A percentile compares a stretch with the other conserved stretches of the same genome.
Evolutionary conservation across 164 flowering plant species (phyloP).

Genomic region (Berberis vulgaris): DNA sequence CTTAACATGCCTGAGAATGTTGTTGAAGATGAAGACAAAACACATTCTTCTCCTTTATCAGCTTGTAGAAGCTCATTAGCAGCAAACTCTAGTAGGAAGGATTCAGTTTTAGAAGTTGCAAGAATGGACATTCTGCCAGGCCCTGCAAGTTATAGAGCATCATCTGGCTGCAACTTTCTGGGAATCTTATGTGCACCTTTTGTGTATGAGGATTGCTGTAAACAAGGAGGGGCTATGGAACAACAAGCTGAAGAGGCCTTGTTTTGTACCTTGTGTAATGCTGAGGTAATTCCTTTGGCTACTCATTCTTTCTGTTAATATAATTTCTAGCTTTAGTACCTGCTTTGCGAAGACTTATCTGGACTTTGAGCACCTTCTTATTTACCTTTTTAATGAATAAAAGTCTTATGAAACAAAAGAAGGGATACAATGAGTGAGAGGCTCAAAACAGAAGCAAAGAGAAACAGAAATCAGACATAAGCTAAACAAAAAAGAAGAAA

Average conservation of each 20-base stretch:
- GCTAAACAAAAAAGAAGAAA: too few relatives aligned
- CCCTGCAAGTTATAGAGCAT: slow-evolving; percentile 21
- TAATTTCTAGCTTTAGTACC: too few relatives aligned
- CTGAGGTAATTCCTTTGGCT: slow-evolving; percentile 56
- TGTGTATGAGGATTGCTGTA: slow-evolving; percentile 80
- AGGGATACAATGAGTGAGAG: too few relatives aligned
- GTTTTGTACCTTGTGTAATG: slow-evolving; percentile 93
- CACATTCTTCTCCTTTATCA: slow-evolving; percentile 57
- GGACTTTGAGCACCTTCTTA: too few relatives aligned
- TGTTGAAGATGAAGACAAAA: slow-evolving; percentile 33
- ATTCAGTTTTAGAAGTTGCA: slow-evolving; percentile 35
- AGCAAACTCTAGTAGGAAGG: slow-evolving; percentile 46
- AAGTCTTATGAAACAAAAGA: too few relatives aligned
- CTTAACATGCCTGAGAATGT: slow-evolving; percentile 24
- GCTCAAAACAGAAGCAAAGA: too few relatives aligned
- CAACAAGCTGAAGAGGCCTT: slow-evolving; percentile 50
- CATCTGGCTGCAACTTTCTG: slow-evolving; percentile 27
- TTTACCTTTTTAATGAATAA: too few relatives aligned
- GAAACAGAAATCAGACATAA: too few relatives aligned
- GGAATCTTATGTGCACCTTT: slow-evolving; percentile 64
- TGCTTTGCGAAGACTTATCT: too few relatives aligned
- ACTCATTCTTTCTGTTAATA: neutral
- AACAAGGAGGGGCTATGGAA: slow-evolving; percentile 33
- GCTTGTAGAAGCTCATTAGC: slow-evolving; percentile 55
- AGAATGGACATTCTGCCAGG: slow-evolving; percentile 17